Base-by-base conservation (phyloP, 208 protist species). In the Trypanosoma congolense region DNA sequence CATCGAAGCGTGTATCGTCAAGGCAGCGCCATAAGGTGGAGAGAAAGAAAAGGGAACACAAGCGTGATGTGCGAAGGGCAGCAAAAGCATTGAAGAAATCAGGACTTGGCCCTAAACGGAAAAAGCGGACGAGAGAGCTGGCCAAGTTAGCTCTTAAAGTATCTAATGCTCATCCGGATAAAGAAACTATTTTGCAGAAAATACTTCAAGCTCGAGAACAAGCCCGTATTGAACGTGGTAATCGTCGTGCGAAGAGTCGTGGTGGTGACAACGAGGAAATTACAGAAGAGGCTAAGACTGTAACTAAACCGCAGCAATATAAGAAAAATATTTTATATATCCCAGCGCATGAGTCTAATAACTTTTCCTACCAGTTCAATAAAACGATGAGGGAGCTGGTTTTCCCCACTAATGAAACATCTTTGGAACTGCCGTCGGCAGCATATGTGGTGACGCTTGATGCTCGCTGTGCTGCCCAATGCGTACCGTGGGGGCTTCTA, bases 21-120 rank as follows among this genome's bases (percentile, higher is more conserved):
- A 76, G 69, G 26, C 80, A 87, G 71, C 83, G 87, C 35, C 83
- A 94, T 62, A 94, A 94, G 57, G 85, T 94, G 28, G 87, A 94
- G 21, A 67, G 82, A 21, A 94, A 94, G 64, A 90, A 90, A 53
- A 73, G 80, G 47, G 83, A 94, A 54, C 87, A 94, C 68, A 94
- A 90, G 42, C 69, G 87, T 6, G 87, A 94, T 43, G 49, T 94
- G 19, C 73, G 75, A n/a, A 91, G 86, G 56, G 87, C 87, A 2
- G 87, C 87, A 4, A 94, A 91, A 66, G 73, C 74, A 12, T 60
- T 94, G 29, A 83, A 91, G 30, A 84, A 75, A 36, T 78, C 70
- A 24, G 87, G 87, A 41, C 65, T 86, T 36, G 77, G 65, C 5
- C 81, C 81, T 18, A 78, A 83, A 48, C 64, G 83, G 24, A 84